A percentile compares a stretch with the other conserved stretches of the same genome.
Conservation (phyloP, 768 basidiomycete genomes). For the Sarcomyxa edulis region DNA sequence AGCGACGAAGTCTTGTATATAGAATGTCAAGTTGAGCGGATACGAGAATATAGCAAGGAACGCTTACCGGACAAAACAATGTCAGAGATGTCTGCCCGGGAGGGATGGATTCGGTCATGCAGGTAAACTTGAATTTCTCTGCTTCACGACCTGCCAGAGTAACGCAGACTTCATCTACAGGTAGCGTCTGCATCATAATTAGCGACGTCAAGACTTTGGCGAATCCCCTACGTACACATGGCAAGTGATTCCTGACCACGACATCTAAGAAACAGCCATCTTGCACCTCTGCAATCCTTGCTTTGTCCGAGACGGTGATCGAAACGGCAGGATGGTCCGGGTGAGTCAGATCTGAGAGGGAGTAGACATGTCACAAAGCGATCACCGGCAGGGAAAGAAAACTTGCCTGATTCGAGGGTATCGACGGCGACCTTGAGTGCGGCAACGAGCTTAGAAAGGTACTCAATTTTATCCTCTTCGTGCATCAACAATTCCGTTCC, state of each 20-base stretch:
- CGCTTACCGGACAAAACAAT: conserved; percentile 69
- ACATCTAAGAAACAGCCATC: conserved; percentile 66
- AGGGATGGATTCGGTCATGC: conserved; percentile 33
- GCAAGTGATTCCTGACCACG: conserved; percentile 58
- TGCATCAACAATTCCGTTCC: conserved; percentile 49
- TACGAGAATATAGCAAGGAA: not conserved
- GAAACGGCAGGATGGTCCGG: conserved; percentile 67
- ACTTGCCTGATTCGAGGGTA: conserved; percentile 50
- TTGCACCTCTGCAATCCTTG: conserved; percentile 47
- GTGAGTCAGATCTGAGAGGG: conserved; percentile 52
- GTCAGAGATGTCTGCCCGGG: conserved; percentile 56
- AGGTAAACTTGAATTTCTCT: conserved; percentile 54
- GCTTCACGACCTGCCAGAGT: conserved; percentile 58
- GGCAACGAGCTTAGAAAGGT: conserved; percentile 46
- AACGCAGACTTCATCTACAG: conserved; percentile 57
- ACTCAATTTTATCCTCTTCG: conserved; percentile 43
- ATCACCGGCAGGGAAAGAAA: not conserved
- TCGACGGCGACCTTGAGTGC: conserved; percentile 44
- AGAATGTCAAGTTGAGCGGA: conserved; percentile 2
- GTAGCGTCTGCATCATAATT: conserved; percentile 41
- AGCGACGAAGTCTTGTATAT: conserved; percentile 54
- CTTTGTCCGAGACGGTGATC: conserved; percentile 40
- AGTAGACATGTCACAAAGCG: no score
- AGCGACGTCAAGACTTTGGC: conserved; percentile 3
- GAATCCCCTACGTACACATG: conserved; percentile 55